Base-by-base conservation (phyloP, 192 early-diverging fungal genomes). In the Backusella psychrophila region DNA sequence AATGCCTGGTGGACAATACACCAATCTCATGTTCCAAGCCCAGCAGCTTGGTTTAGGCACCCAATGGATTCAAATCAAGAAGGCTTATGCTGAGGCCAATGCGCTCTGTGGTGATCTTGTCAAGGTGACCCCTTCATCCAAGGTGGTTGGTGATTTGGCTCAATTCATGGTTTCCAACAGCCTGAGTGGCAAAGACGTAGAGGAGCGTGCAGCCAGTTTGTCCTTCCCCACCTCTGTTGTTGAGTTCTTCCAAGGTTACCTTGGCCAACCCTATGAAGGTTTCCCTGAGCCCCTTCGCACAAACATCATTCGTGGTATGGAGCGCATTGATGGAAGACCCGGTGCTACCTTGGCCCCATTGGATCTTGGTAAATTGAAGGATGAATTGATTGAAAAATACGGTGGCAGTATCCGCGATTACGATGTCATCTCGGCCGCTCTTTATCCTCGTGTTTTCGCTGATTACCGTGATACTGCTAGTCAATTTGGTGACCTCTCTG, bases 1-100 rank as follows among this genome's bases (percentile, higher is more conserved):
- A 88, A 97, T 98, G 97, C 96, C 95, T 67, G 96, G 96, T 73
- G 93, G 97, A 35, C 97, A 98, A 84, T 98, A 98, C 87, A 98
- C 97, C 65, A 98, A 98, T 83, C 83, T 98, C 39, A 90, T 98
- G 88, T 98, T 98, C 93, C 97, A 98, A 85, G 91, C 94, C 19
- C 93, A 96, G 81, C 94, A 95, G 75, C 88, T 97, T 26, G 97
- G 97, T 6, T 86, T 98, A 15, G 97, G 97, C 38, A 89, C 94
- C n/a, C 89, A 90, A 74, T 98, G 97, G 97, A 91, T 93, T 75
- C 93, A 94, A 80, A 93, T 98, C 78, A 97, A 97, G 86, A 85
- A 85, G 29, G 94, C 96, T 0, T 98, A 98, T 76, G 86, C 87
- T n/a, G 92, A 92, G 39, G 96, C 97, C 36, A 98, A 98, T 84